Percentiles rank a stretch among this genome's conserved stretches.
phyloP scores from a whole-genome alignment of 352 stramenopile species.

The Pythium rhizo-oryzae region DNA sequence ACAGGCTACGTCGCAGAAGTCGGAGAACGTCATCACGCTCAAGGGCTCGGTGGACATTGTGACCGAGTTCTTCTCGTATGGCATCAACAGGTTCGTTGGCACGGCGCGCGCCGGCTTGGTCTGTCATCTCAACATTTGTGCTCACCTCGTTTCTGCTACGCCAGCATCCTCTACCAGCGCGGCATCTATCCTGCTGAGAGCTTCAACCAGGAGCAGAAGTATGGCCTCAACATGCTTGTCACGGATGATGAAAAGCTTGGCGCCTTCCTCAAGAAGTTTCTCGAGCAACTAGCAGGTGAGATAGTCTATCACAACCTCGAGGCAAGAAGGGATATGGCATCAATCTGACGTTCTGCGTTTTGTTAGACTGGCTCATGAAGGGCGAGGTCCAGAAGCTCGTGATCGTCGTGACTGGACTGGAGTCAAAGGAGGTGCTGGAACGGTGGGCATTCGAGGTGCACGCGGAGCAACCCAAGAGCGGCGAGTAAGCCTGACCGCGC shows the following conservation, averaged over 20 bases:
- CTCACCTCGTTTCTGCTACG: background rate
- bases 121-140: too few relatives aligned
- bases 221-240: conserved; percentile 98
- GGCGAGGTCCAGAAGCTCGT: conserved; percentile 97
- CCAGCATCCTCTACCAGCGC: conserved; percentile 93
- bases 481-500: conserved; percentile 24
- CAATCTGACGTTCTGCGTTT: background rate
- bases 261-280: conserved; percentile 95
- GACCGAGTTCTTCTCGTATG: conserved; percentile 99
- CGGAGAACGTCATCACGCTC: conserved; percentile 98
- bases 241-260: conserved; percentile 96
- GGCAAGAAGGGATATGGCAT: too few relatives aligned
- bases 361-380: conserved; percentile 92
- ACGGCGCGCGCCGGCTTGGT: too few relatives aligned
- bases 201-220: conserved; percentile 98
- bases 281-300: conserved; percentile 88
- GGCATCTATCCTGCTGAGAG: conserved; percentile 99
- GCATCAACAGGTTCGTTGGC: conserved; percentile 94
- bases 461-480: conserved; percentile 48
- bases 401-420: conserved; percentile 97
- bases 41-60: conserved; percentile 99
- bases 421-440: conserved; percentile 97
- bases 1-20: conserved; percentile 68
- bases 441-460: conserved; percentile 99
- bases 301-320: conserved; percentile 1